phyloP scores from a whole-genome alignment of 495 filamentous ascomycete genomes.

The Aspergillus homomorphus region DNA sequence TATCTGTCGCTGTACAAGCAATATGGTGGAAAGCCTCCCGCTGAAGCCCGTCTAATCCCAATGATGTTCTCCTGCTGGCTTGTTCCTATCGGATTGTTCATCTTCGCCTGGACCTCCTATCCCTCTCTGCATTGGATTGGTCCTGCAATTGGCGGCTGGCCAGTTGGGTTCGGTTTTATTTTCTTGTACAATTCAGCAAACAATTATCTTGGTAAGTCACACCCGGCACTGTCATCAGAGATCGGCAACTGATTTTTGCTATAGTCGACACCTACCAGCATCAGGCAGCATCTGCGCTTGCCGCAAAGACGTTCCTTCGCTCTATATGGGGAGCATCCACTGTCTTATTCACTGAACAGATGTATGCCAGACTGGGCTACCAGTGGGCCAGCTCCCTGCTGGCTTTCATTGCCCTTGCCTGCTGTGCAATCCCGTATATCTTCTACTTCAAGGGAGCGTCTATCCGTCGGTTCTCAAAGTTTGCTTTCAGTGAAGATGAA shows the following conservation, averaged over 20 bases:
- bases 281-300: constrained; percentile 81
- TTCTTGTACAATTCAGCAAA: constrained; percentile 83
- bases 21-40: constrained; percentile 65
- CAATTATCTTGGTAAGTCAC: constrained; percentile 61
- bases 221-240: neutral
- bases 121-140: constrained; percentile 63
- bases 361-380: constrained; percentile 69
- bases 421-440: constrained; percentile 71
- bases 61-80: constrained; percentile 86
- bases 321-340: constrained; percentile 74
- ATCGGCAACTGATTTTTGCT: constrained; percentile 13
- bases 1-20: constrained; percentile 61
- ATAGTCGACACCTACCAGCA: constrained; percentile 79
- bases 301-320: constrained; percentile 76
- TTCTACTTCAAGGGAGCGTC: constrained; percentile 72
- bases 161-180: constrained; percentile 81
- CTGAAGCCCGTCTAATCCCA: constrained; percentile 72
- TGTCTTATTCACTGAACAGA: constrained; percentile 77
- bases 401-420: constrained; percentile 66
- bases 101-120: constrained; percentile 82
- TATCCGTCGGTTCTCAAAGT: constrained; percentile 63
- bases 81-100: constrained; percentile 73
- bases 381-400: constrained; percentile 73
- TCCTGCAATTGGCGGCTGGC: constrained; percentile 67
- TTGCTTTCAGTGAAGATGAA: constrained; percentile 60